phyloP scores from a whole-genome alignment of 1,284 basidiomycete species.

The Fomitopsis pinicola region DNA sequence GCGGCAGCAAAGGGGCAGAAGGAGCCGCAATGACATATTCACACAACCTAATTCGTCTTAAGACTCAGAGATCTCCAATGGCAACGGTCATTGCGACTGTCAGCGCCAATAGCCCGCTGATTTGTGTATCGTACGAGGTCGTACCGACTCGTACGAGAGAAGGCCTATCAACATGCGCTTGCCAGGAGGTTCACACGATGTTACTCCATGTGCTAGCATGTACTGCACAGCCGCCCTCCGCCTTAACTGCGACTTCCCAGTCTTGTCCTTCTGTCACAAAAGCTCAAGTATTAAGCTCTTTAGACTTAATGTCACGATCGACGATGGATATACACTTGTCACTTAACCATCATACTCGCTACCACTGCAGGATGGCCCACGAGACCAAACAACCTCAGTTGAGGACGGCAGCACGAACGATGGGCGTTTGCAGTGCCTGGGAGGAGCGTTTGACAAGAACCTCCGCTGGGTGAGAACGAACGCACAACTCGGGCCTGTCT shows the following conservation, averaged over 20 bases:
- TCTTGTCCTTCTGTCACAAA: neutral
- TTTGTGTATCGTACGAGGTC: neutral
- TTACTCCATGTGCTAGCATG: neutral
- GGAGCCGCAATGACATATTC: no score
- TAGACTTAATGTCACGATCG: neutral
- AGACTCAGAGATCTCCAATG: no score
- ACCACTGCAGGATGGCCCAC: neutral
- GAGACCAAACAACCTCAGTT: neutral
- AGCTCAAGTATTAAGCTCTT: neutral
- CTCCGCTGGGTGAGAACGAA: neutral
- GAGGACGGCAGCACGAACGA: neutral
- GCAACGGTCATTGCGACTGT: neutral
- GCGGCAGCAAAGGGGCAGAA: no score
- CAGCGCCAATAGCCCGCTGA: neutral
- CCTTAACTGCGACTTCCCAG: neutral
- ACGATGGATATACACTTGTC: neutral
- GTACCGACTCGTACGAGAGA: neutral
- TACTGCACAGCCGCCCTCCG: neutral
- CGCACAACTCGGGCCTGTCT: neutral
- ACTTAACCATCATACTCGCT: neutral
- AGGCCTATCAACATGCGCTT: neutral
- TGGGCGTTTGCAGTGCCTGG: neutral
- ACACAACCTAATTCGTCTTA: no score
- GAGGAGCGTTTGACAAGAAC: neutral
- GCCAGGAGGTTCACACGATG: neutral